These are phyloP conservation scores for Deinandra increscens DNA, from an alignment of 129 eudicot species.

Conservation along the genomic window DNA sequence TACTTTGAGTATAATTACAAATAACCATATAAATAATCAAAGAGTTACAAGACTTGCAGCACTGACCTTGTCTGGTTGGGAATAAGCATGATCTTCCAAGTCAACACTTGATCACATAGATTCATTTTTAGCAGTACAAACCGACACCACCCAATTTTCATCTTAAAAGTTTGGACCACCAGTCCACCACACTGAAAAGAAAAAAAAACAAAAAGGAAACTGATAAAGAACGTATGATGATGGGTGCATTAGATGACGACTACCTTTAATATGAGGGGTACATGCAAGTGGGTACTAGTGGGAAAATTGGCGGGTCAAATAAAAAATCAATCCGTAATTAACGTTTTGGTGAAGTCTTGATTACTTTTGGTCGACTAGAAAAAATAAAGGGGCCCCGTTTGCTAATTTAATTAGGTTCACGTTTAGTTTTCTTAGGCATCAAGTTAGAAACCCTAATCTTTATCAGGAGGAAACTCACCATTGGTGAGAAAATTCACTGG, in stretches of 20 bases:
- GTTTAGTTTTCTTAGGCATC: too few relatives aligned
- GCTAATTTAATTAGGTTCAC: too few relatives aligned
- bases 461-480: too few relatives aligned
- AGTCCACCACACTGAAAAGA: neutral
- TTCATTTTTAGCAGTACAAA: constrained; percentile 83
- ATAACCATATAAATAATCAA: neutral
- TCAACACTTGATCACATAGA: constrained; percentile 72
- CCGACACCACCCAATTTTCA: constrained; percentile 33
- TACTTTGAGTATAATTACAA: too few relatives aligned
- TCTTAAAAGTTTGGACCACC: neutral
- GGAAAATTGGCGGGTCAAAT: neutral
- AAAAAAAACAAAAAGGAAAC: neutral
- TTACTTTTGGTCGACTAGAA: too few relatives aligned
- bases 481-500: too few relatives aligned
- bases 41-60: constrained; percentile 44
- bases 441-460: too few relatives aligned
- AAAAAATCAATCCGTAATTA: neutral
- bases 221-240: neutral
- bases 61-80: constrained; percentile 82
- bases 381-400: too few relatives aligned
- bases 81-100: constrained; percentile 81
- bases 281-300: neutral
- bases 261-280: neutral
- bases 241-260: neutral
- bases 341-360: too few relatives aligned